phyloP scores from a whole-genome alignment of 139 green algal genomes.

The Chlorella sp. region DNA sequence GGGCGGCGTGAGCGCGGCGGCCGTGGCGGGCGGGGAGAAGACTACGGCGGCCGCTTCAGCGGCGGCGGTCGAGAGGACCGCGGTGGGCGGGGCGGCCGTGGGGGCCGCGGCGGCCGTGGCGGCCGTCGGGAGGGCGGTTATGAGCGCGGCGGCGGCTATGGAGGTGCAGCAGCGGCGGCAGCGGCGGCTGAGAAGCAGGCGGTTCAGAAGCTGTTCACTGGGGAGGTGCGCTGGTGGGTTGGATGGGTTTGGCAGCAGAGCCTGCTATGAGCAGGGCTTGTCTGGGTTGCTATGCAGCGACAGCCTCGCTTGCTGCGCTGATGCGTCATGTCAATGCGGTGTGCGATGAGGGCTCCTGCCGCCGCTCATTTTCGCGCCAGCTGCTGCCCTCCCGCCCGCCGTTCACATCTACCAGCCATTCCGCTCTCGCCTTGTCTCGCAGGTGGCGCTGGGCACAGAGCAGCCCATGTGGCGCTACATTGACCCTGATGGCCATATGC shows the following conservation, averaged over 20 bases:
- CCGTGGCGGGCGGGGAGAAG: background rate
- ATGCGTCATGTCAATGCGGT: no score
- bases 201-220: constrained; percentile 40
- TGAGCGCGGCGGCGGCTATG: constrained; percentile 6
- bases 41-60: background rate
- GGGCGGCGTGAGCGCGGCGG: background rate
- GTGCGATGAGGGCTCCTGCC: no score
- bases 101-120: background rate
- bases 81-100: background rate
- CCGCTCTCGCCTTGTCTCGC: no score
- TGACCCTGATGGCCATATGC: constrained; percentile 51
- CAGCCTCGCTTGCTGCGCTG: no score
- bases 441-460: constrained; percentile 44
- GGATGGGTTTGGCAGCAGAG: no score
- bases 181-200: constrained; percentile 6
- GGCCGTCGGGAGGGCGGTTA: background rate
- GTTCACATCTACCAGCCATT: no score
- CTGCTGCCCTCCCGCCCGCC: no score
- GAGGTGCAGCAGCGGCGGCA: constrained; percentile 13
- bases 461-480: constrained; percentile 62
- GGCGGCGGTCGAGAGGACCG: background rate
- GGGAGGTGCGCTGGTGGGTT: constrained; percentile 2
- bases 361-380: no score
- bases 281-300: background rate
- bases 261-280: background rate